Evolutionary conservation across 768 basidiomycete genomes (phyloP).

Genomic region (Leccinum longicurvipes): DNA sequence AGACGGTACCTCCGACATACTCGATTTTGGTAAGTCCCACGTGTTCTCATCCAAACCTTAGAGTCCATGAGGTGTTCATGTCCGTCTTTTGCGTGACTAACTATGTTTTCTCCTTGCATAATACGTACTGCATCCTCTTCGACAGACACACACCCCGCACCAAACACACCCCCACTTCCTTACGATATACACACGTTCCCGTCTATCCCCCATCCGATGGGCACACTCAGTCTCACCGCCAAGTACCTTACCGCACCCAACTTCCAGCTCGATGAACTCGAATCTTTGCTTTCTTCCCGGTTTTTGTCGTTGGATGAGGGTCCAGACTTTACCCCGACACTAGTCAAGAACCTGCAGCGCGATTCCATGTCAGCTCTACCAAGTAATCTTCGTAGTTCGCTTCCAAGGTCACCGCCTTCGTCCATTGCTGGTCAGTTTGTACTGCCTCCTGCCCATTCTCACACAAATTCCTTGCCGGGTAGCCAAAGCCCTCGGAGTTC

Average conservation of each 20-base stretch:
- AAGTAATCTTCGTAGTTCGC: constrained; percentile 39
- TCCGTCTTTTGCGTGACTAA: constrained; percentile 20
- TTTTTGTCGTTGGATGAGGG: constrained; percentile 70
- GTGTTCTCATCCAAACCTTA: constrained; percentile 24
- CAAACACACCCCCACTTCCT: constrained; percentile 38
- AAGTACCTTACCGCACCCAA: constrained; percentile 65
- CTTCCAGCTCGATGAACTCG: constrained; percentile 74
- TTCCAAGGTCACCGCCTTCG: constrained; percentile 46
- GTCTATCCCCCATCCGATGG: constrained; percentile 64
- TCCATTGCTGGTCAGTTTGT: constrained; percentile 46
- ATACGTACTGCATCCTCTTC: constrained; percentile 2
- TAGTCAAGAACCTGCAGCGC: constrained; percentile 60
- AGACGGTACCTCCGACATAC: constrained; percentile 24
- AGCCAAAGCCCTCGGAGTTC: constrained; percentile 36
- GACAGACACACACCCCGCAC: constrained; percentile 40
- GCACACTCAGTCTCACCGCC: constrained; percentile 56
- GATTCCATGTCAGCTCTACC: constrained; percentile 49
- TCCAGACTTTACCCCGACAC: constrained; percentile 67
- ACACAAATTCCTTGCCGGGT: constrained; percentile 37
- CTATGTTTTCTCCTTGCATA: constrained; percentile 6
- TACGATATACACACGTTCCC: constrained; percentile 61
- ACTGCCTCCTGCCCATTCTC: constrained; percentile 33
- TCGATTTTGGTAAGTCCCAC: constrained; percentile 38
- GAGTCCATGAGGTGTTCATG: constrained; percentile 31
- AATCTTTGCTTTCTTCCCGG: constrained; percentile 69